phyloP scores from a whole-genome alignment of 495 filamentous ascomycete species.

The Penicillium paxilli region DNA sequence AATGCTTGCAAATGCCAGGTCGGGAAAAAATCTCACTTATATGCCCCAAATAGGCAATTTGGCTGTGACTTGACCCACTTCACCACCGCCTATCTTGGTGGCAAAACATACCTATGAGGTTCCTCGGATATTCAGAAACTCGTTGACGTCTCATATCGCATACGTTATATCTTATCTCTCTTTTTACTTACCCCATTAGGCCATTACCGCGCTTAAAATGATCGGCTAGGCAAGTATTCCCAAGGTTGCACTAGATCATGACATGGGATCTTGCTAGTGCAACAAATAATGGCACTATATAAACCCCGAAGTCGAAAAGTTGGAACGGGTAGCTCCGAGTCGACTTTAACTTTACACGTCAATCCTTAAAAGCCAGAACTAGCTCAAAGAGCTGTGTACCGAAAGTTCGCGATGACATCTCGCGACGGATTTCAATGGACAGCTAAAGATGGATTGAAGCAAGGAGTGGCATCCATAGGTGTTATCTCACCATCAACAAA shows the following conservation, averaged over 20 bases:
- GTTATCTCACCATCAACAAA: constrained; percentile 18
- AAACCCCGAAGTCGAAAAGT: too few species aligned
- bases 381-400: too few species aligned
- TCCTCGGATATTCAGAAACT: background rate
- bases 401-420: constrained; percentile 24
- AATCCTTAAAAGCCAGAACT: too few species aligned
- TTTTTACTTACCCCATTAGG: background rate
- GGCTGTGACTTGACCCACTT: background rate
- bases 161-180: background rate
- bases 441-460: constrained; percentile 11
- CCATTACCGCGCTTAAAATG: too few species aligned
- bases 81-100: background rate
- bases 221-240: too few species aligned
- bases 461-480: constrained; percentile 20
- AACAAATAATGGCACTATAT: too few species aligned
- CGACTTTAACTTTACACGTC: too few species aligned
- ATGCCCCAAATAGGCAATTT: constrained; percentile 13
- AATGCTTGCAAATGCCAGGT: background rate
- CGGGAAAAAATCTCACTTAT: constrained; percentile 5
- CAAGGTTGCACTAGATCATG: too few species aligned
- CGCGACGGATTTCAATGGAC: constrained; percentile 27
- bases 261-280: too few species aligned
- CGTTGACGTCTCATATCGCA: background rate
- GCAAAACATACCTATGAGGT: background rate
- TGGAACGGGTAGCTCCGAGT: too few species aligned